Base-by-base conservation (phyloP, 805 yeast species). In the Blastobotrys chiropterorum region DNA sequence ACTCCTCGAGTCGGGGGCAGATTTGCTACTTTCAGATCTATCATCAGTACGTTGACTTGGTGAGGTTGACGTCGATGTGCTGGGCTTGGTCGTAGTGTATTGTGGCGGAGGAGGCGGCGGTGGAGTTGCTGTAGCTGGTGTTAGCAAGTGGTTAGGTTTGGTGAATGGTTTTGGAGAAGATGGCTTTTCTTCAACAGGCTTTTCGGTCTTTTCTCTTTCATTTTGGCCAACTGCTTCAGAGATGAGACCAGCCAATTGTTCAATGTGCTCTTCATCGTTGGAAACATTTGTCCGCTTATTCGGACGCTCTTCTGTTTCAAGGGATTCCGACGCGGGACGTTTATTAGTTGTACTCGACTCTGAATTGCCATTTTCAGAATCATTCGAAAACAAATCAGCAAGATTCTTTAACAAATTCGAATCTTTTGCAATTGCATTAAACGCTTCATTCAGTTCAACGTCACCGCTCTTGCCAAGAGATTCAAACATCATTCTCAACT, bases 401-500 rank as follows among this genome's bases (percentile, higher is more conserved):
- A 62, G 46, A 41, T 59, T 62, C 44, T 50, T 54, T 21, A 62
- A 52, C 44, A 62, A 45, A 16, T 55, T 55, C 26, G 66, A 64
- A 42, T 62, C 66, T 38, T 60, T 59, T 43, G 52, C 58, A 22
- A 56, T 55, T 47, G 57, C 56, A 44, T 54, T 61, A 51, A 57
- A 62, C 57, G 53, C 66, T 48, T 60, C 56, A 44, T 61, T 53
- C 50, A 55, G 50, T 15, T 55, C 62, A 19, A 50, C 48, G 26
- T 59, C 63, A 41, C 34, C 53, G 20, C 62, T 57, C 44, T 30
- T 15, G 11, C 34, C 34, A 26, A 64, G 52, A 4, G 53, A 55
- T 51, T 56, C 64, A 52, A 59, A 53, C 50, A 56, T 55, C 16
- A 59, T 59, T 15, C 65, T 54, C n/a, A 59, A 58, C 26, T 62